Conservation (phyloP, 352 stramenopile genomes). For the Aphanomyces invadans region DNA sequence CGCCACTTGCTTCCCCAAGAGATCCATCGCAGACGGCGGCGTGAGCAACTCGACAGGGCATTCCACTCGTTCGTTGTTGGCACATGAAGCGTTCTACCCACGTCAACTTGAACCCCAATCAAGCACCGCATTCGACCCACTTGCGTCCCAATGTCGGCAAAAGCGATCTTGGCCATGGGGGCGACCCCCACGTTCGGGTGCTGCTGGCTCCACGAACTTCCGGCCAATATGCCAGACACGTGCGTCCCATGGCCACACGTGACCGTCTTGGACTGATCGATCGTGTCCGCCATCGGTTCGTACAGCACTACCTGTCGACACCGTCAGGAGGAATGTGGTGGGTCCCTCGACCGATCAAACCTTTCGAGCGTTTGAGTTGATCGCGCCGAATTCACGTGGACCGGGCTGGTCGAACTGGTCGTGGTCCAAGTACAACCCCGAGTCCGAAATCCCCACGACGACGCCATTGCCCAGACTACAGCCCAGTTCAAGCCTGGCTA, state of each 20-base stretch:
- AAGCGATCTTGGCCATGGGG: constrained; percentile 68
- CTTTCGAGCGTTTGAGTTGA: constrained; percentile 15
- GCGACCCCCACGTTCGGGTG: constrained; percentile 60
- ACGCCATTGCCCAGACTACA: constrained; percentile 45
- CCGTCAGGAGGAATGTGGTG: too few relatives aligned
- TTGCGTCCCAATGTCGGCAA: constrained; percentile 84
- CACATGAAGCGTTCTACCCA: constrained; percentile 32
- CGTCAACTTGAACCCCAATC: not conserved
- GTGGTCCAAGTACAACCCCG: constrained; percentile 70
- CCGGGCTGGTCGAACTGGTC: constrained; percentile 72
- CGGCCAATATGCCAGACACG: constrained; percentile 70
- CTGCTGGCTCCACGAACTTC: constrained; percentile 60
- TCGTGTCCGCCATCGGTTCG: constrained; percentile 57
- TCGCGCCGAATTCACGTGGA: not conserved
- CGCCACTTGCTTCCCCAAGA: constrained; percentile 58
- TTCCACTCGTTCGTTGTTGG: constrained; percentile 31
- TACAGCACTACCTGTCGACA: constrained; percentile 82
- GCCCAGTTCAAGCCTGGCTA: too few relatives aligned
- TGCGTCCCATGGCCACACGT: constrained; percentile 85
- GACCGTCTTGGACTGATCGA: constrained; percentile 55
- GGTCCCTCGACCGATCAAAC: too few relatives aligned
- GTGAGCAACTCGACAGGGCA: constrained; percentile 56
- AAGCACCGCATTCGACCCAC: too few relatives aligned
- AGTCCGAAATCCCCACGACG: constrained; percentile 76
- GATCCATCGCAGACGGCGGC: constrained; percentile 47